Evolutionary conservation across 768 basidiomycete species (phyloP), one percentile per base, ranked within the genome.

Genomic region (Sporobolomyces pararoseus): DNA sequence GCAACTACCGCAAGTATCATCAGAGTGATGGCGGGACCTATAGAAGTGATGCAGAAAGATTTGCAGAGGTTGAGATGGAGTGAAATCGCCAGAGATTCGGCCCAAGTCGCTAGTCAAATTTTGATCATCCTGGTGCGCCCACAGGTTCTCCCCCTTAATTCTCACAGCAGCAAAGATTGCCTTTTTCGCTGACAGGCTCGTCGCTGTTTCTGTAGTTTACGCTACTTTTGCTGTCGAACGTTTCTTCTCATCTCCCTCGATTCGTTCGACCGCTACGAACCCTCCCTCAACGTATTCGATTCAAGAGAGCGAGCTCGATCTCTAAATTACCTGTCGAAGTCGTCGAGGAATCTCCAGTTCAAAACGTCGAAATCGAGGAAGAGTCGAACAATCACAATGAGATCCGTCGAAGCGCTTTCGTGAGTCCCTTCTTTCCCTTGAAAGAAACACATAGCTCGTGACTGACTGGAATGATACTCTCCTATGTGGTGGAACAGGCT

Each of bases 321-420:
- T 58, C 55, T 23, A 58, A 58, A 25, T 25, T 58, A 13, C 55
- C 55, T 21, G n/a, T n/a, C n/a, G n/a, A n/a, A n/a, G 39, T 58
- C 21, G 32, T 23, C 16, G 55, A n/a, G 7, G 55, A 25, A 14
- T 4, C 37, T 23, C 35, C 5, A 3, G 23, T 9, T 7, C 4
- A 3, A 21, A 37, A n/a, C n/a, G n/a, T 39, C 23, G 23, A 10
- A 35, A 23, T 16, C 29, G 35, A 7, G 32, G 54, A 55, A 19
- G 54, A 34, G 7, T 32, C 54, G 31, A 55, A n/a, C 25, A 4
- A 32, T 13, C 31, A 19, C 9, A 34, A 7, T 16, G 54, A 55
- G 32, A 34, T 35, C n/a, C 32, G 29, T 14, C 32, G 12, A 44
- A 58, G 27, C n/a, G 55, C 37, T 35, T 25, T 25, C 35, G 55